Evolutionary conservation across 2,329 filamentous ascomycete genomes (phyloP), one percentile per base, ranked within the genome.

Genomic region (Neofusicoccum laricinum): DNA sequence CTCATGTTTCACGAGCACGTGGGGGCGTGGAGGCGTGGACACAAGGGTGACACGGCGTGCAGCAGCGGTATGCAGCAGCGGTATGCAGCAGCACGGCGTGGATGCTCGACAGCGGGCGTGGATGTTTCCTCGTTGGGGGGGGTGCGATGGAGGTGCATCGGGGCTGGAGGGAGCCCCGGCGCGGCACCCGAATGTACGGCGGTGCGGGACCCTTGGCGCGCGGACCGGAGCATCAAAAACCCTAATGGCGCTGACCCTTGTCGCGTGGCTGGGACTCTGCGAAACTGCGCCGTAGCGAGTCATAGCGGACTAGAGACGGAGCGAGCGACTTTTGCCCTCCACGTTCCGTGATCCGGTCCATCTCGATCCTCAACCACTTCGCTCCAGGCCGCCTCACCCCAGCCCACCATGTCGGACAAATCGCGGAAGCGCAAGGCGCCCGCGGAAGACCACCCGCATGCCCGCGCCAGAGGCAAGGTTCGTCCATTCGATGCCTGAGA

Each of bases 341-440:
- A 30, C 53, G 25, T 40, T 38, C 19, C 7, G n/a, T 25, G 6
- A 57, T 14, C 40, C 25, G 40, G 17, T 43, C 53, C 15, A 30
- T 34, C 25, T 34, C 41, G 30, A 45, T 36, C 55, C 55, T 19
- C 55, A 46, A 8, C 15, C 55, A 30, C 34, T 34, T 15, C n/a
- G n/a, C 15, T 15, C 17, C 19, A 34, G 34, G 38, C 38, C 38
- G 53, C 14, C 7, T 14, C 12, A 21, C 17, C 38, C 17, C 55
- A 36, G 30, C 32, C 36, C 15, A 14, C 25, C 32, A 67, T 66
- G 65, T 17, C 63, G 15, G 65, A 66, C 61, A 61, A 58, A 30
- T 58, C 57, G n/a, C 66, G 64, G 7, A 68, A 68, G 43, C 65
- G 67, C 40, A 65, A 66, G 30, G 67, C 66, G 21, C 45, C 65